phyloP scores from a whole-genome alignment of 2,329 filamentous ascomycete species.

The Aspergillus tubingensis region DNA sequence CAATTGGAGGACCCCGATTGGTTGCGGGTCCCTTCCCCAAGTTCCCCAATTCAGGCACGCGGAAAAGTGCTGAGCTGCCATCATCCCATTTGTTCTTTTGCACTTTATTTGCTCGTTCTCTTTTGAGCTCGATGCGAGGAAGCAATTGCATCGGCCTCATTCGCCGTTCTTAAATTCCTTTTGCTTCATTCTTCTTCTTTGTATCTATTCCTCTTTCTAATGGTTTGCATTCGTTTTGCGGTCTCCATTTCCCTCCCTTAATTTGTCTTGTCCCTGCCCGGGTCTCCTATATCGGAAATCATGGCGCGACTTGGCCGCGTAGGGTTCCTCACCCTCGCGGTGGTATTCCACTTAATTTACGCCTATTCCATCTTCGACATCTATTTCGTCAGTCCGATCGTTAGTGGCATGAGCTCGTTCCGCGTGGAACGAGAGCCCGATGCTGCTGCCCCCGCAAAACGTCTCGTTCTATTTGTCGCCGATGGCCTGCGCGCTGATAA shows the following conservation, averaged over 20 bases:
- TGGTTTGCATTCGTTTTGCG: neutral
- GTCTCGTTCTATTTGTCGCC: slow-evolving; percentile 93
- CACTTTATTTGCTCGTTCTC: neutral
- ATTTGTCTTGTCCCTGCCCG: slow-evolving; percentile 2
- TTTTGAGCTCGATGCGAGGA: slow-evolving; percentile 3
- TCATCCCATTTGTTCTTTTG: too few species aligned
- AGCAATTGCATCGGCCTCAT: neutral
- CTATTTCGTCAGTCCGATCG: slow-evolving; percentile 97
- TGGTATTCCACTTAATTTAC: slow-evolving; percentile 92
- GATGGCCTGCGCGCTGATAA: slow-evolving; percentile 97
- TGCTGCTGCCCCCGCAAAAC: slow-evolving; percentile 75
- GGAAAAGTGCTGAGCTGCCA: slow-evolving; percentile 15
- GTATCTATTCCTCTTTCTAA: slow-evolving; percentile 13
- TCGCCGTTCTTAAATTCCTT: neutral
- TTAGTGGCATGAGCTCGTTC: slow-evolving; percentile 89
- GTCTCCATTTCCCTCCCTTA: slow-evolving; percentile 1
- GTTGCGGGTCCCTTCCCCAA: slow-evolving; percentile 18
- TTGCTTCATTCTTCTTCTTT: neutral
- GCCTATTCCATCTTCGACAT: slow-evolving; percentile 97
- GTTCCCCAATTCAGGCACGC: slow-evolving; percentile 22
- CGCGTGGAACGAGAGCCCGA: slow-evolving; percentile 62
- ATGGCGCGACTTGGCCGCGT: slow-evolving; percentile 66
- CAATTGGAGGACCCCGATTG: slow-evolving; percentile 18
- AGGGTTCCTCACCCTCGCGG: slow-evolving; percentile 82
- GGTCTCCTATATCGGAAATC: slow-evolving; percentile 16